A percentile compares a stretch with the other conserved stretches of the same genome.
These are phyloP conservation scores for Phytophthora syringae DNA, from an alignment of 352 stramenopile species.

Conservation along the genomic window DNA sequence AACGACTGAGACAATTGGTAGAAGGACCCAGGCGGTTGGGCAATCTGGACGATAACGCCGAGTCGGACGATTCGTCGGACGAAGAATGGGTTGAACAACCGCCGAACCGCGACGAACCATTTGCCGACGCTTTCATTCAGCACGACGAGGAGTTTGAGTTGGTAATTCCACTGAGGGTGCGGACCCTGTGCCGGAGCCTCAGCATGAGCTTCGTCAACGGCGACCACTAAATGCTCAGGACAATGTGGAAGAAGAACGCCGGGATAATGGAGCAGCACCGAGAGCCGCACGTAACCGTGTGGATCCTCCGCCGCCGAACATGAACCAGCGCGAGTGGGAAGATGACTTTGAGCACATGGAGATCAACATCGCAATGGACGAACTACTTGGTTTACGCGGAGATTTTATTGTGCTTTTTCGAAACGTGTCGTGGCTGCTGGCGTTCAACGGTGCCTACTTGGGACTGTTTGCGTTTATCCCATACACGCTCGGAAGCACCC, in stretches of 20 bases:
- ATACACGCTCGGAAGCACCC: conserved; percentile 93
- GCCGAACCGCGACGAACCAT: conserved; percentile 40
- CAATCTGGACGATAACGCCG: conserved; percentile 47
- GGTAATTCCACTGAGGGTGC: conserved; percentile 24
- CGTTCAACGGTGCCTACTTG: conserved; percentile 97
- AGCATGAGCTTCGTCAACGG: conserved; percentile 53
- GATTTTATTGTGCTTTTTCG: conserved; percentile 94
- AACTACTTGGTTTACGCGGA: conserved; percentile 96
- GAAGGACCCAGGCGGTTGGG: conserved; percentile 44
- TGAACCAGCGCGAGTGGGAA: conserved; percentile 74
- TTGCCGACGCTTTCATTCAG: conserved; percentile 51
- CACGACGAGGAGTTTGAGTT: conserved; percentile 44
- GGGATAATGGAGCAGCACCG: conserved; percentile 27
- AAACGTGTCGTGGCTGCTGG: conserved; percentile 97
- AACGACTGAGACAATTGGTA: conserved; percentile 41
- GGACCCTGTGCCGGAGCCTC: conserved; percentile 28
- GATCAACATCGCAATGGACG: conserved; percentile 96
- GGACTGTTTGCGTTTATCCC: conserved; percentile 97
- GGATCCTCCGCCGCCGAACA: conserved; percentile 47
- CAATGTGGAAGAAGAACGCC: conserved; percentile 20
- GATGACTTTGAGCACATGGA: conserved; percentile 93
- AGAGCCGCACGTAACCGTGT: conserved; percentile 43
- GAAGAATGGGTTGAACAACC: conserved; percentile 43
- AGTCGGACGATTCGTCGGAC: conserved; percentile 57
- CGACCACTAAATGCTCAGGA: conserved; percentile 26